Evolutionary conservation across 2,329 filamentous ascomycete species (phyloP), one percentile per base, ranked within the genome.

Genomic region (Phaeosphaeriaceae sp.): DNA sequence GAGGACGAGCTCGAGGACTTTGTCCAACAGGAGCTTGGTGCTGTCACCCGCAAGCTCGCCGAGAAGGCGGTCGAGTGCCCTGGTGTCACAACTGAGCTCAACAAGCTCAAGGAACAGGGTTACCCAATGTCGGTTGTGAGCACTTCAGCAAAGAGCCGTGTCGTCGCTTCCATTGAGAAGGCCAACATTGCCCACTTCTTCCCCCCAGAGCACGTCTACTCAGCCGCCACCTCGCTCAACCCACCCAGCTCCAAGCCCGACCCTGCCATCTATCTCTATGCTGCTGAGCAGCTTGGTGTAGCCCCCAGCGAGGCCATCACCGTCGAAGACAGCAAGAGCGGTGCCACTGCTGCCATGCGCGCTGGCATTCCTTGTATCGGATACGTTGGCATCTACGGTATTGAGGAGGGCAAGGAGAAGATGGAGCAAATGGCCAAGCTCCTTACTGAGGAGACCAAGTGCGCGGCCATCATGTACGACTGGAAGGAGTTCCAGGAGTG

Each of bases 161-260:
- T 96, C 51, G 76, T 83, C 55, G 91, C 90, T 39, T 89, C 86
- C 17, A 83, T 96, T 64, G 82, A 88, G 70, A 92, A 91, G 78
- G 88, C 90, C 52, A 85, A 83, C 54, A 88, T 93, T 73, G 86
- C 86, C 74, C 86, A 87, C 75, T 96, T 86, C 82, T 96, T 96
- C 78, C 78, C 79, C n/a, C 76, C 81, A 21, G 83, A 90, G 61
- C 81, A 86, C 61, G 82, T 96, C 71, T 96, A 89, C 82, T 90
- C 87, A 36, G 92, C 92, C 46, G 90, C 90, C 48, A 90, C 87
- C 26, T 90, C 87, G 50, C 82, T 96, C 62, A 79, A 83, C 48
- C 84, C 80, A 67, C 92, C 92, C n/a, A 92, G 90, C 46, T 89
- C 86, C 74, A 96, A 96, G 83, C 92, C 92, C 13, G 89, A 96